Evolutionary conservation across 148 eudicot species (phyloP), one percentile per base, ranked within the genome.

Genomic region (Rhododendron simsii): DNA sequence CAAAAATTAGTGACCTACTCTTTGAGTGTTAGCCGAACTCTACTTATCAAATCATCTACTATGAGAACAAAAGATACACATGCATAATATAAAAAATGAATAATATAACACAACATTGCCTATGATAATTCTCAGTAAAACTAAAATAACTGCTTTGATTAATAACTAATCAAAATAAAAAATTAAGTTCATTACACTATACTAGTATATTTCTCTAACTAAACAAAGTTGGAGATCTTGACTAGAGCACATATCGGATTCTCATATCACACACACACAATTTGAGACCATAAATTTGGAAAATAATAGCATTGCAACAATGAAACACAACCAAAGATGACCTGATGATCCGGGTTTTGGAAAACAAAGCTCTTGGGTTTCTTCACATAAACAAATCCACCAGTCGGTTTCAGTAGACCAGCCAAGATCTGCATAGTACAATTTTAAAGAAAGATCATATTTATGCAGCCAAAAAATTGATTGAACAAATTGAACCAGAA

Each of bases 281-380:
- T 71, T 69, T 2, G 75, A 12, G 16, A 69, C 76, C 76, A 1
- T 14, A 71, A 55, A n/a, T 69, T 44, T 2, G 37, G 1, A 44
- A 35, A 76, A 12, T 33, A 67, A 59, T 76, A 28, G n/a, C 7
- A 76, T 83, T 4, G 26, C 67, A 37, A 21, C 45, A 45, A 37
- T 71, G 85, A 88, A 87, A 9, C 79, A 75, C 20, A 83, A 83
- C 81, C 37, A 57, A 76, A 81, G 86, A 90, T 85, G 79, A 95
- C 99, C 98, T 96, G 99, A 91, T 96, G 99, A 90, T 96, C 99
- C 1, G 99, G 99, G 89, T 96, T 96, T 89, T 96, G 99, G 83
- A 96, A 96, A 30, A 94, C 99, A 86, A 94, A 96, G 89, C 99
- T 95, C 90, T 92, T 95, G 5, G 98, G 98, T 82, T 90, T 96